phyloP scores from a whole-genome alignment of 2,329 filamentous ascomycete genomes.

The Coleophoma cylindrospora region DNA sequence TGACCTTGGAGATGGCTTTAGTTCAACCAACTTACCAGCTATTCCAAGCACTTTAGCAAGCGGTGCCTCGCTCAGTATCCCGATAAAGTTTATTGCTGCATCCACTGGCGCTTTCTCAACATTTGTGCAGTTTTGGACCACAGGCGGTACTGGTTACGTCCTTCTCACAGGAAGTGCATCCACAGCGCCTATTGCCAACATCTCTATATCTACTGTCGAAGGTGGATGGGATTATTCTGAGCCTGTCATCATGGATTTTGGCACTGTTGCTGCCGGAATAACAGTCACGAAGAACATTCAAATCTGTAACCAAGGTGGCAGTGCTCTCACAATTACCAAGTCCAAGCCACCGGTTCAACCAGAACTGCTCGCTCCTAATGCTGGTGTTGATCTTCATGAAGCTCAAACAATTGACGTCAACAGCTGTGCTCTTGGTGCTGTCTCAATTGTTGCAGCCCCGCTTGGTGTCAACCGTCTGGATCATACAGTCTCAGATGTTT shows the following conservation, averaged over 20 bases:
- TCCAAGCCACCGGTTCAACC: conserved; percentile 29
- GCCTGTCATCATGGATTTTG: conserved; percentile 25
- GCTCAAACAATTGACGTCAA: conserved; percentile 27
- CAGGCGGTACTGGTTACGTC: conserved; percentile 28
- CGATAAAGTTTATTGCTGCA: conserved; percentile 28
- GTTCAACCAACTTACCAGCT: conserved; percentile 23
- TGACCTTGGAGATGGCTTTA: conserved; percentile 27
- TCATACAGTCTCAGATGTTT: conserved; percentile 25
- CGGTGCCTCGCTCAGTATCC: conserved; percentile 25
- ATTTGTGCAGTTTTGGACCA: conserved; percentile 30
- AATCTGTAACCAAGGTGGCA: conserved; percentile 32
- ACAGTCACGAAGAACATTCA: conserved; percentile 25
- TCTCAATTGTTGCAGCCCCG: conserved; percentile 26
- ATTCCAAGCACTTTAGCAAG: conserved; percentile 24
- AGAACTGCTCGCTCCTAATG: conserved; percentile 28
- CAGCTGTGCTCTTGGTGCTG: conserved; percentile 24
- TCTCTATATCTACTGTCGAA: conserved; percentile 29
- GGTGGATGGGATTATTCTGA: conserved; percentile 27
- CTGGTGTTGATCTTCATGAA: conserved; percentile 27
- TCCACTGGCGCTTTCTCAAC: conserved; percentile 27
- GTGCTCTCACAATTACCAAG: conserved; percentile 30
- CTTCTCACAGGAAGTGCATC: conserved; percentile 29
- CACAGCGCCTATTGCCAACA: conserved; percentile 27
- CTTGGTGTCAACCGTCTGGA: conserved; percentile 25
- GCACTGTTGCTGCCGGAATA: conserved; percentile 25